A percentile compares a stretch with the other conserved stretches of the same genome.
phyloP scores from a whole-genome alignment of 2,329 filamentous ascomycete species.

The Furcasterigmium furcatum region DNA sequence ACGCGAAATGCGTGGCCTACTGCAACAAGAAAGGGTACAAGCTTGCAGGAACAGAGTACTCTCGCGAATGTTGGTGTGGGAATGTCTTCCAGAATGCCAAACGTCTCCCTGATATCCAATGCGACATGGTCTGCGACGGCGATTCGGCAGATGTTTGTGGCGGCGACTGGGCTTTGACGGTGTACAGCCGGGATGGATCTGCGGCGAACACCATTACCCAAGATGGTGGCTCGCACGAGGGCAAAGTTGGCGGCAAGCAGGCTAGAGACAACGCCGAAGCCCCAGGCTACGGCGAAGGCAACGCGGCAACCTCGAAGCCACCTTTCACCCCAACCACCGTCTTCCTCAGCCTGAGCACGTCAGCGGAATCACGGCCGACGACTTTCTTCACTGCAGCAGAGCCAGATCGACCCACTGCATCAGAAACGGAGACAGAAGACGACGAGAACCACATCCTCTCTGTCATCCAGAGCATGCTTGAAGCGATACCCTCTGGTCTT shows the following conservation, averaged over 20 bases:
- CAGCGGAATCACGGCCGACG: not conserved
- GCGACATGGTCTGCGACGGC: conserved; percentile 9
- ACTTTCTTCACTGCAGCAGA: conserved; percentile 1
- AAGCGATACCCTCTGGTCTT: not conserved
- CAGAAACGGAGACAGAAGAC: not conserved
- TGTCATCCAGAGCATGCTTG: conserved; percentile 9
- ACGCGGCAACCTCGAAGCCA: not conserved
- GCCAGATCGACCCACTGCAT: not conserved
- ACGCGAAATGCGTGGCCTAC: conserved; percentile 43
- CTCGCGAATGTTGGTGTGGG: conserved; percentile 50
- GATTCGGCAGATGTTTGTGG: conserved; percentile 9
- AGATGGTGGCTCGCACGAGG: conserved; percentile 1
- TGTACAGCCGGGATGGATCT: conserved; percentile 11
- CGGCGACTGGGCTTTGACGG: conserved; percentile 11
- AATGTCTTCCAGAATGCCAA: conserved; percentile 11
- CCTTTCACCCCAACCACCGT: not conserved
- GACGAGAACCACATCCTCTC: conserved; percentile 4
- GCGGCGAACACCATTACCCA: conserved; percentile 3
- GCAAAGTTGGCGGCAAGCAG: not conserved
- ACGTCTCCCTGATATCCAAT: conserved; percentile 8
- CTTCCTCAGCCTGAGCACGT: not conserved
- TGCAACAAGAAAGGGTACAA: conserved; percentile 36
- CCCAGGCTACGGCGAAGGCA: not conserved
- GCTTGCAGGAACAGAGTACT: conserved; percentile 48
- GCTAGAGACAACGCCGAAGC: not conserved